Evolutionary conservation across 495 filamentous ascomycete species (phyloP).

Genomic region (Tetracladium setigerum): DNA sequence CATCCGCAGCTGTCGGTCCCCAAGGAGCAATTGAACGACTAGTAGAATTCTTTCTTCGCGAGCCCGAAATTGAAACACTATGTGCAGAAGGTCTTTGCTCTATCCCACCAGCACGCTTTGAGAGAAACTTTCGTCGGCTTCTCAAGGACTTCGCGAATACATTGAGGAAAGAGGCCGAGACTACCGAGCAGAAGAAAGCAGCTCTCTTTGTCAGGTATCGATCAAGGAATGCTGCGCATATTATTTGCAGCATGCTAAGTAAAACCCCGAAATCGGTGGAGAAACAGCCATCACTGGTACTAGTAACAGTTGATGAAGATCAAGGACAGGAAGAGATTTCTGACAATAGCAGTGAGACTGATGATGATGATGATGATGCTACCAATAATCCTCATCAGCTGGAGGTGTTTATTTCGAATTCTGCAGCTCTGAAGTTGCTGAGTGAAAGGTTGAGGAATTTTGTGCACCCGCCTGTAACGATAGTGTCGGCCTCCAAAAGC

Average conservation of each 20-base stretch:
- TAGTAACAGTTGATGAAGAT: background rate
- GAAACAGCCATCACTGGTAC: too few species aligned
- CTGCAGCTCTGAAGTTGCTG: conserved; percentile 1
- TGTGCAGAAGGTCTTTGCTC: background rate
- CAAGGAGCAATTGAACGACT: conserved; percentile 6
- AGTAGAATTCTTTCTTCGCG: conserved; percentile 6
- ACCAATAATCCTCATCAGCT: conserved; percentile 6
- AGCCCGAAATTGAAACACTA: background rate
- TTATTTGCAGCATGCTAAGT: conserved; percentile 6
- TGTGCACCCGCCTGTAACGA: background rate
- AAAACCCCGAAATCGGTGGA: background rate
- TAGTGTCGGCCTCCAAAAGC: too few species aligned
- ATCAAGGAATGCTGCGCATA: conserved; percentile 11
- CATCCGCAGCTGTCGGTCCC: conserved; percentile 1
- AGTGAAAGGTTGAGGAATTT: conserved; percentile 1
- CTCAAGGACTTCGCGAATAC: conserved; percentile 5
- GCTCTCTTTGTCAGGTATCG: conserved; percentile 9
- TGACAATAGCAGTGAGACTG: background rate
- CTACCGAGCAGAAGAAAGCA: conserved; percentile 1
- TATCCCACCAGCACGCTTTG: conserved; percentile 4
- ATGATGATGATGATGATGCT: conserved; percentile 2
- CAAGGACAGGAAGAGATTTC: background rate
- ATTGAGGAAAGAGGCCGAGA: conserved; percentile 8
- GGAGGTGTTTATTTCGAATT: conserved; percentile 12
- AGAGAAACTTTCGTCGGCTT: conserved; percentile 6